Conservation (phyloP, 805 yeast genomes). For the Starmerella vitae region DNA sequence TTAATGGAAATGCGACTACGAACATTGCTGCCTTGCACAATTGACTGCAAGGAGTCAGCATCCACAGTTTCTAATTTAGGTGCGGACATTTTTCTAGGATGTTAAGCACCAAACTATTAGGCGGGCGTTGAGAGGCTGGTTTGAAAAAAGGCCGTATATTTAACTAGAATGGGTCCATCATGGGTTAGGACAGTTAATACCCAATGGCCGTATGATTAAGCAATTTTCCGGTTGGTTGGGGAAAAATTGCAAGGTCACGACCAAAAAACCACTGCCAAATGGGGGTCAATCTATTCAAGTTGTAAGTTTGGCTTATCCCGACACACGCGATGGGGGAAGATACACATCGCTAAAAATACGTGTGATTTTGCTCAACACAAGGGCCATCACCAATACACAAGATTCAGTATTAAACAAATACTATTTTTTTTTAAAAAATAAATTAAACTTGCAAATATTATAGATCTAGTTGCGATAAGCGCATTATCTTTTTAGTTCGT, state of each 20-base stretch:
- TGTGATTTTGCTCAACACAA: too few relatives aligned
- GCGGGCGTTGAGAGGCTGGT: too few relatives aligned
- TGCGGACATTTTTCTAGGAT: slow-evolving; percentile 2
- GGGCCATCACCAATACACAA: too few relatives aligned
- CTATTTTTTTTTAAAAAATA: too few relatives aligned
- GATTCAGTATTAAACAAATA: too few relatives aligned
- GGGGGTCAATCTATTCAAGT: too few relatives aligned
- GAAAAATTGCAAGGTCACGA: background rate
- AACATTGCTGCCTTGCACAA: slow-evolving; percentile 26
- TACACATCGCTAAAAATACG: too few relatives aligned
- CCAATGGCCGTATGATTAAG: background rate
- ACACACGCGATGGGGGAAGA: too few relatives aligned
- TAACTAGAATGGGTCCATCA: background rate
- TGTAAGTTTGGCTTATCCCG: too few relatives aligned
- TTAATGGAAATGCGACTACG: slow-evolving; percentile 24
- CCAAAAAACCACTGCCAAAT: background rate
- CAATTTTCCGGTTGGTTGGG: background rate
- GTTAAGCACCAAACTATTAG: background rate
- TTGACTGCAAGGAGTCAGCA: slow-evolving; percentile 26
- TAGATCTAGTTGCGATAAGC: too few relatives aligned
- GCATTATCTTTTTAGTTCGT: too few relatives aligned
- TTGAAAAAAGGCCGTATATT: background rate
- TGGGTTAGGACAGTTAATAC: background rate
- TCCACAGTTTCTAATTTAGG: slow-evolving; percentile 21
- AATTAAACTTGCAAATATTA: too few relatives aligned